Evolutionary conservation across 495 filamentous ascomycete species (phyloP), one percentile per base, ranked within the genome.

Genomic region (Tetracladium marchalianum): DNA sequence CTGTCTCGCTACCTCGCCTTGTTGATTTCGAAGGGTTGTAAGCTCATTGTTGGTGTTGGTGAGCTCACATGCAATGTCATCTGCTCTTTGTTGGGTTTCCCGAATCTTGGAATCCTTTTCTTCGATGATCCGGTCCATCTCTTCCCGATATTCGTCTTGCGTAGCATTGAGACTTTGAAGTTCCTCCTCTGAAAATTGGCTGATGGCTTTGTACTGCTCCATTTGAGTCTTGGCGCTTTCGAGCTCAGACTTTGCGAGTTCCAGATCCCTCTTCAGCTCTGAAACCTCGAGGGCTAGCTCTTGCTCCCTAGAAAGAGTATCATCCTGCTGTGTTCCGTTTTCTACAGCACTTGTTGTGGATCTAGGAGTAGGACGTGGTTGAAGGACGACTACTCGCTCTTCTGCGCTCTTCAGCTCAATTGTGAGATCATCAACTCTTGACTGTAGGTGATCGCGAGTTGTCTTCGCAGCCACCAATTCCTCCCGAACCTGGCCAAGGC

Each of bases 121-220:
- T 31, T 76, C 69, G 13, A 90, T 63, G 7, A 80, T 62, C 31
- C 65, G 66, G 51, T 97, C 89, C 62, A 84, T 87, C 46, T 95
- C 87, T 55, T 87, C 77, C 11, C 80, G 81, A 56, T 87, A 94
- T 56, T 85, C 74, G n/a, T 93, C 88, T 38, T 90, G 78, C 0
- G 85, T 82, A 5, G 86, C 85, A 39, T 83, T 83, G 35, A 88
- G 69, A 40, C 76, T 84, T 24, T 84, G 73, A 22, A 97, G 69
- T 40, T 90, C 86, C 41, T 97, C 90, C 58, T 99, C 90, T n/a
- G 84, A 78, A 12, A 77, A 71, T 56, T 88, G 84, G 53, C 85
- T 86, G 58, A 97, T 90, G n/a, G 77, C 75, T 56, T 85, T 88
- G 69, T 93, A 95, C 51, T 85, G 81, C 59, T 95, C 88, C 27